phyloP scores from a whole-genome alignment of 2,329 filamentous ascomycete genomes.

The Pseudopyrenochaeta lycopersici region DNA sequence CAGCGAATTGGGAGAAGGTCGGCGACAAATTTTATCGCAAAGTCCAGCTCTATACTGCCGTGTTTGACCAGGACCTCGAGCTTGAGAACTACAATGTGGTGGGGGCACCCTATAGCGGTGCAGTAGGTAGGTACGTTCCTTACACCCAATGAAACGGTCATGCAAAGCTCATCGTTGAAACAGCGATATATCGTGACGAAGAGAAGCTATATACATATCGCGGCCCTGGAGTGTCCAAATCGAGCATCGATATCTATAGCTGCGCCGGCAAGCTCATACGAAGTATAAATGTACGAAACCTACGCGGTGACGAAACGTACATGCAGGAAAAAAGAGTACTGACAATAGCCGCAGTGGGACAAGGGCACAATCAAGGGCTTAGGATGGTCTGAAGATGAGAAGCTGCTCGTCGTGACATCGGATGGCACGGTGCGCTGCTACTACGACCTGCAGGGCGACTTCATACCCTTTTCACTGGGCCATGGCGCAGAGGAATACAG shows the following conservation, averaged over 20 bases:
- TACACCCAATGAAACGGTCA: neutral
- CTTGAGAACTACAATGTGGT: conserved; percentile 93
- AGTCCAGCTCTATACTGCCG: conserved; percentile 87
- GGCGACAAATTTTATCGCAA: conserved; percentile 96
- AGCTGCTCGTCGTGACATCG: conserved; percentile 83
- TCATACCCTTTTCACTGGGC: conserved; percentile 91
- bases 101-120: conserved; percentile 92
- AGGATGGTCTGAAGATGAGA: conserved; percentile 97
- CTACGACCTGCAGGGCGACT: conserved; percentile 91
- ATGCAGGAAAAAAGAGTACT: conserved; percentile 11
- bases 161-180: conserved; percentile 35
- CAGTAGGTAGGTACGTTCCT: conserved; percentile 72
- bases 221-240: conserved; percentile 74
- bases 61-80: conserved; percentile 93
- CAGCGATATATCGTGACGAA: conserved; percentile 90
- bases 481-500: conserved; percentile 87
- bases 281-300: conserved; percentile 69
- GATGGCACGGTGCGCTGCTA: conserved; percentile 93
- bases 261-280: conserved; percentile 88
- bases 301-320: neutral
- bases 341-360: conserved; percentile 72
- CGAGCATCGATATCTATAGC: conserved; percentile 93
- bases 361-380: conserved; percentile 86
- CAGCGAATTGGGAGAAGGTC: conserved; percentile 92
- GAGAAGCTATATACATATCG: conserved; percentile 82